These are phyloP conservation scores for Venturia pyrina DNA, from an alignment of 2,329 filamentous ascomycete species.

Conservation along the genomic window DNA sequence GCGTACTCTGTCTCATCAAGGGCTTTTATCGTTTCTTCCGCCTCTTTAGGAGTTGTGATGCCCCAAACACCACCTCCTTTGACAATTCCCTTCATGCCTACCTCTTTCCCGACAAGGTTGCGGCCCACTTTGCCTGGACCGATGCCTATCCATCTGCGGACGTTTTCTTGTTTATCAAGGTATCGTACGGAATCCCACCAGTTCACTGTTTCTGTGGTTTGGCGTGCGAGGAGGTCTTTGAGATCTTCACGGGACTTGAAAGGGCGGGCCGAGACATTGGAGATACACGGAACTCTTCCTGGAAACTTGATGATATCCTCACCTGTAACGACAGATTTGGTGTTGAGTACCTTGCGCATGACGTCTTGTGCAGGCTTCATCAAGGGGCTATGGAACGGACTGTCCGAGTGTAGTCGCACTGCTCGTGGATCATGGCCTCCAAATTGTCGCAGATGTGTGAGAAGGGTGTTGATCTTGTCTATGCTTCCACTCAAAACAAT, in stretches of 20 bases:
- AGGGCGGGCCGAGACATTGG: slow-evolving; percentile 74
- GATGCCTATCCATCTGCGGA: slow-evolving; percentile 81
- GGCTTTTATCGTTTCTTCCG: slow-evolving; percentile 36
- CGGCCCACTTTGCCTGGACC: slow-evolving; percentile 89
- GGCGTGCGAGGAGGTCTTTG: slow-evolving; percentile 66
- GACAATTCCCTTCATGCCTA: slow-evolving; percentile 73
- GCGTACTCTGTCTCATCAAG: slow-evolving; percentile 36
- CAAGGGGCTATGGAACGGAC: slow-evolving; percentile 82
- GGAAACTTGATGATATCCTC: slow-evolving; percentile 67
- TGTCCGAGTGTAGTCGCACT: slow-evolving; percentile 76
- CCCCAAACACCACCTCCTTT: slow-evolving; percentile 92
- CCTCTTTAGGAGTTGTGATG: slow-evolving; percentile 62
- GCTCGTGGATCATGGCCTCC: slow-evolving; percentile 83
- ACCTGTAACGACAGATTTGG: slow-evolving; percentile 40
- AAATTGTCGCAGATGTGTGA: slow-evolving; percentile 81
- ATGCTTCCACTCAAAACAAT: slow-evolving; percentile 88
- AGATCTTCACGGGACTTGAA: slow-evolving; percentile 65
- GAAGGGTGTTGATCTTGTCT: slow-evolving; percentile 66
- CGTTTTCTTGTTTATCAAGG: slow-evolving; percentile 71
- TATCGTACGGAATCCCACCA: slow-evolving; percentile 95
- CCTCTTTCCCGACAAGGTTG: slow-evolving; percentile 90
- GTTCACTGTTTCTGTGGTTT: slow-evolving; percentile 81
- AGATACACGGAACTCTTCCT: slow-evolving; percentile 65
- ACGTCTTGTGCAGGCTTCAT: slow-evolving; percentile 76
- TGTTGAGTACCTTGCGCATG: slow-evolving; percentile 58